Evolutionary conservation across 768 basidiomycete genomes (phyloP), one percentile per base, ranked within the genome.

Genomic region (Leccinum sublutescens): DNA sequence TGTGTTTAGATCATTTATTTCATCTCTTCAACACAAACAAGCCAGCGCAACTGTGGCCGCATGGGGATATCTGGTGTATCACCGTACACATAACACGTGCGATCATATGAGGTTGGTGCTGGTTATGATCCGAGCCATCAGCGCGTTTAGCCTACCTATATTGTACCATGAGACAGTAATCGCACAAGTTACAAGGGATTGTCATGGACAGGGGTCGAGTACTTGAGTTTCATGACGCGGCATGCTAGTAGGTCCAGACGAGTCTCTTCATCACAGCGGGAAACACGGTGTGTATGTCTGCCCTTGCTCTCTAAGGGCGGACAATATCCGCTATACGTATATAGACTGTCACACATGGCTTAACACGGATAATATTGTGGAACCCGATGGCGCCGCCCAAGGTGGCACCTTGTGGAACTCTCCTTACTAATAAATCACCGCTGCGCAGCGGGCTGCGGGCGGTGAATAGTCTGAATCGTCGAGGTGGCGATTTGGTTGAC

Each of bases 341-440:
- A 10, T 33, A 5, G 33, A 12, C n/a, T n/a, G n/a, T n/a, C n/a
- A n/a, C 33, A 33, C 33, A 12, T 33, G 31, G 11, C 31, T 11
- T 33, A 12, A 83, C 56, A 88, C 86, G 2, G 87, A 85, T 0
- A 86, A 81, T 50, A 80, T 81, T 49, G 80, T 55, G n/a, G n/a
- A 19, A n/a, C 40, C 40, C 40, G 40, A n/a, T 43, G 36, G 36
- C 29, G 4, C 40, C 40, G 40, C 40, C 38, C 17, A 17, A 17
- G 40, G 9, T 29, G 29, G 29, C 29, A 29, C 2, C 29, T 10
- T 11, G 12, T 58, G 14, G 19, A 9, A 19, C 11, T 55, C 19
- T 19, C 0, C n/a, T 40, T 17, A 56, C 15, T 38, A 36, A 19
- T n/a, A 21, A 23, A 14, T 15, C 21, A 31, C 54, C 54, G 21